These are phyloP conservation scores for Aspergillus neotritici DNA, from an alignment of 2,329 filamentous ascomycete species.

Conservation along the genomic window DNA sequence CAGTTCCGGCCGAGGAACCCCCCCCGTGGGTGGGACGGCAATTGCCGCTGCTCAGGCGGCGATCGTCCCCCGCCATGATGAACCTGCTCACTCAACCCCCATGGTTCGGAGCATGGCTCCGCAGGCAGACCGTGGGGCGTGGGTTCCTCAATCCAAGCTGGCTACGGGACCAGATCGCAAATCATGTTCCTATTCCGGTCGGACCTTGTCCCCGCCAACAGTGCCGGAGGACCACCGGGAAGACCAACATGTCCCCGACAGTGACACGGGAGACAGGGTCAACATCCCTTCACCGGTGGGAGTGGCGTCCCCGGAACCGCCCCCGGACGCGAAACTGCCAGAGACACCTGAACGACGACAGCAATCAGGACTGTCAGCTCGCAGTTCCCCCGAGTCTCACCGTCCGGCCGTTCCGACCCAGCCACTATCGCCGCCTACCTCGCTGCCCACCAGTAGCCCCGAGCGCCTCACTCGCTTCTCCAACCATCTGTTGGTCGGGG, in stretches of 20 bases:
- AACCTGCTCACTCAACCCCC: background rate
- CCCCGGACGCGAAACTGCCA: background rate
- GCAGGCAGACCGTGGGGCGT: constrained; percentile 3
- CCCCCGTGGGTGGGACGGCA: constrained; percentile 22
- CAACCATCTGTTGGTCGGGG: constrained; percentile 44
- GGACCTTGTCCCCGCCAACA: constrained; percentile 27
- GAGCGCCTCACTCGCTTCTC: constrained; percentile 55
- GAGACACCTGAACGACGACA: background rate
- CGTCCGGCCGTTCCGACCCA: constrained; percentile 11
- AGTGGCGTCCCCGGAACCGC: constrained; percentile 6
- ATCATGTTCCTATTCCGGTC: background rate
- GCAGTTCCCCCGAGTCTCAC: constrained; percentile 18
- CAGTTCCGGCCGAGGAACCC: constrained; percentile 22
- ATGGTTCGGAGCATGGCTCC: constrained; percentile 2
- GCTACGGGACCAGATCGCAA: constrained; percentile 1
- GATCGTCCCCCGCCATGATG: constrained; percentile 13
- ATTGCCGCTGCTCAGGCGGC: constrained; percentile 28
- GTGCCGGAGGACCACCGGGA: constrained; percentile 40
- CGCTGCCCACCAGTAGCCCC: constrained; percentile 45
- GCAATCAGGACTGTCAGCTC: constrained; percentile 4
- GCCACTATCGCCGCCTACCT: constrained; percentile 19
- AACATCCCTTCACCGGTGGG: background rate
- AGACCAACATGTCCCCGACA: constrained; percentile 28
- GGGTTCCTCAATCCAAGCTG: background rate
- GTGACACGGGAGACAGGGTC: background rate